Base-by-base conservation (phyloP, 768 basidiomycete species). In the Termitomyces sp. region DNA sequence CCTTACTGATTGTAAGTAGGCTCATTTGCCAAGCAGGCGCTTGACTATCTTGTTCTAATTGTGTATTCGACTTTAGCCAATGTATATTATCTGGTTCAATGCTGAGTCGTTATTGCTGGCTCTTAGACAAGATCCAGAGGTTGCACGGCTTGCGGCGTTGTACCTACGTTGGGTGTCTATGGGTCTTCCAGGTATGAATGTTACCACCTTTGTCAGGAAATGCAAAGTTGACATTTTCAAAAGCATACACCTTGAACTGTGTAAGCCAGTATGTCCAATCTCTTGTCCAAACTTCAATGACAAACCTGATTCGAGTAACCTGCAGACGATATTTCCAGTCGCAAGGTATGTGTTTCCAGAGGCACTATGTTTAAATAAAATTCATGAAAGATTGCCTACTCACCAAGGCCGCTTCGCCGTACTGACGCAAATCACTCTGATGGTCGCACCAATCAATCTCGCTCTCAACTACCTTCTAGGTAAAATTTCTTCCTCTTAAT, bases 371-470 rank as follows among this genome's bases (percentile, higher is more conserved):
- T 22, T 15, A 37, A 22, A 6, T 7, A 22, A 15, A 6, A 3
- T 24, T 39, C 15, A 52, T 36, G 1, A 11, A n/a, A 0, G n/a
- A 20, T 18, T n/a, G 8, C 37, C 39, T 12, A 5, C 31, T 6
- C 16, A 46, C 16, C 30, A 46, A 87, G 87, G 91, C 27, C 76
- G 95, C 18, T 95, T 98, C 72, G 75, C 82, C 18, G 81, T 94
- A 4, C 95, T 95, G 0, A 95, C 95, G 0, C 84, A 86, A 59
- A 89, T 95, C 59, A 87, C 91, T 44, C 70, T 91, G 58, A 74
- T 91, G 24, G 84, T 95, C 16, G 92, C 95, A 0, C 97, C 95
- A 0, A 75, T 92, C 65, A 98, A 99, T 65, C 85, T 84, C 3
- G 58, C 90, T 8, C 77, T 96, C 12, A 96, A 94, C 68, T 97